phyloP scores from a whole-genome alignment of 106 monocot genomes.

The Dendrobium huoshanense region DNA sequence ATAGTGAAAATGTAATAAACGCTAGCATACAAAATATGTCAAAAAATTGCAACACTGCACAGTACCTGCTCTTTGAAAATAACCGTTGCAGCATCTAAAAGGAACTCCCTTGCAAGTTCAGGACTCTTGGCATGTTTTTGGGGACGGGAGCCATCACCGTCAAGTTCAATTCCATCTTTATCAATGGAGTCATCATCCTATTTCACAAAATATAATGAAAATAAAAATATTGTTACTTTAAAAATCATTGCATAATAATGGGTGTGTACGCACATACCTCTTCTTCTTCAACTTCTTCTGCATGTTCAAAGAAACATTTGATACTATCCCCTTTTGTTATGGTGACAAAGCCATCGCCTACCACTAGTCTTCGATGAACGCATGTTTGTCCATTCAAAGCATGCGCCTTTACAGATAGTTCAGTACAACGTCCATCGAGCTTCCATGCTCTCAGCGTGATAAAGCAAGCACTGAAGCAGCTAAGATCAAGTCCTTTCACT shows the following conservation, averaged over 20 bases:
- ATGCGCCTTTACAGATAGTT: conserved; percentile 86
- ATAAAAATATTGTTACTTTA: neutral
- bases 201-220: neutral
- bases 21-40: too few species aligned
- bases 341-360: conserved; percentile 85
- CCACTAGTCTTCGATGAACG: conserved; percentile 76
- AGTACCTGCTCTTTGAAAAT: conserved; percentile 98
- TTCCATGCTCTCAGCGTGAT: conserved; percentile 80
- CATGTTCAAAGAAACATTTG: conserved; percentile 87
- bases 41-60: neutral
- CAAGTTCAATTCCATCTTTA: conserved; percentile 83
- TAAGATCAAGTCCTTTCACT: conserved; percentile 69
- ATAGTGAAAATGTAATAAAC: too few species aligned
- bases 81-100: conserved; percentile 92
- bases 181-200: conserved; percentile 94
- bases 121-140: conserved; percentile 99
- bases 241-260: neutral
- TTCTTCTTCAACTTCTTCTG: conserved; percentile 99
- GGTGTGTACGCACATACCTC: conserved; percentile 46
- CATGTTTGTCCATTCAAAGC: conserved; percentile 89
- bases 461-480: conserved; percentile 52
- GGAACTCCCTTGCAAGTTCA: conserved; percentile 97
- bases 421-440: conserved; percentile 67
- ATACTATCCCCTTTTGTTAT: conserved; percentile 90
- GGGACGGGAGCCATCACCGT: conserved; percentile 68